These are phyloP conservation scores for Aureobasidium leucospermi DNA, from an alignment of 2,329 filamentous ascomycete genomes.

Conservation along the genomic window DNA sequence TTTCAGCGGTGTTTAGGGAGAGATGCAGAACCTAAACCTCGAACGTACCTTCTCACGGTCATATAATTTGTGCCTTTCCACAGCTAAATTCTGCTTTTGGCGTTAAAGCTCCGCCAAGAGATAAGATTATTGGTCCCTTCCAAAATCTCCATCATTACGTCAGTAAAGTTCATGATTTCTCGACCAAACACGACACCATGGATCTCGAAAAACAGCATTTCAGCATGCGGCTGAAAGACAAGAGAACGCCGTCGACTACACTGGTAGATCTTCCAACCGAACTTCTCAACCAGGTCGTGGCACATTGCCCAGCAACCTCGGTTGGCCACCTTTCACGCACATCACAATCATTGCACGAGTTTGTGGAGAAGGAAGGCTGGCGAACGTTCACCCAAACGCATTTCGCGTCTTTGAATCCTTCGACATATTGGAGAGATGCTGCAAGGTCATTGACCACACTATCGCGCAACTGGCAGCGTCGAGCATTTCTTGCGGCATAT, in stretches of 20 bases:
- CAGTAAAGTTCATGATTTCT: neutral
- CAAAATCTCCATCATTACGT: slow-evolving; percentile 3
- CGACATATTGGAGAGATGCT: slow-evolving; percentile 42
- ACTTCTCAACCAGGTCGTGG: slow-evolving; percentile 30
- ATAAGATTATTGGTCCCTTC: slow-evolving; percentile 3
- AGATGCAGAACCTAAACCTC: too few species aligned
- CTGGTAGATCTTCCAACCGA: slow-evolving; percentile 32
- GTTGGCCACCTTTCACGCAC: slow-evolving; percentile 39
- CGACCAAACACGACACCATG: neutral
- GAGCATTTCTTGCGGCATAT: slow-evolving; percentile 49
- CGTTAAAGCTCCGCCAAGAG: neutral
- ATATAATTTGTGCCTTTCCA: too few species aligned
- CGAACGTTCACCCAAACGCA: slow-evolving; percentile 40
- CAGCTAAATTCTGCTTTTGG: too few species aligned
- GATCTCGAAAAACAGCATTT: neutral
- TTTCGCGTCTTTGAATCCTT: slow-evolving; percentile 40
- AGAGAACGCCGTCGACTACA: slow-evolving; percentile 15
- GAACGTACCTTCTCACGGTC: too few species aligned
- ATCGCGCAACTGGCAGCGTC: slow-evolving; percentile 50
- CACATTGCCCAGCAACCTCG: slow-evolving; percentile 37
- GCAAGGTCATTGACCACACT: slow-evolving; percentile 49
- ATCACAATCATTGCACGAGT: slow-evolving; percentile 38
- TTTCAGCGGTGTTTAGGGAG: too few species aligned
- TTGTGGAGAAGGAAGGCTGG: slow-evolving; percentile 43
- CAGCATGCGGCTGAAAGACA: neutral